Base-by-base conservation (phyloP, 345 rosid genomes). In the Viola odorata region DNA sequence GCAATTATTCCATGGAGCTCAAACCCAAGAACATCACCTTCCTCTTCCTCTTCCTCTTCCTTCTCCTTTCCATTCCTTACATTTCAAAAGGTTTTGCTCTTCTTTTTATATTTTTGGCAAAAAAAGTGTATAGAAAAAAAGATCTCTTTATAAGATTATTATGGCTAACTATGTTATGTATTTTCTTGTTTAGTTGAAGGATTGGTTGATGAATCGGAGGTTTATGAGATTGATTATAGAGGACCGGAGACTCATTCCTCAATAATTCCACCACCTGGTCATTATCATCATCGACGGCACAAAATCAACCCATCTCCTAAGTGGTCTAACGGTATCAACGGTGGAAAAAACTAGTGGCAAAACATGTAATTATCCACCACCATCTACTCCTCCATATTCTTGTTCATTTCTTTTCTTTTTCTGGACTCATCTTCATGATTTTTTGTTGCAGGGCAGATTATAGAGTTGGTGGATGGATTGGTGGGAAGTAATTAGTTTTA, bases 201-300 rank as follows among this genome's bases (percentile, higher is more conserved):
- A 40, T 48, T 10, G 37, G 65, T 32, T n/a, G 63, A 9, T 47
- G 78, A 47, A 13, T 52, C 73, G 6, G 74, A 68, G 23, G 62
- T 70, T 1, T 72, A 82, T 50, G 82, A 75, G 23, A 77, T 82
- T 23, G 86, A 82, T 55, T 82, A 82, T 37, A 77, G 78, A 68
- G 86, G 86, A 54, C 86, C 86, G 5, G 75, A 79, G 72, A 79
- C 86, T 32, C 83, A 82, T 54, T 59, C 80, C 0, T 74, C 81
- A 4, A 61, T 59, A 4, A n/a, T 52, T 40, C 79, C 83, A 55
- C 81, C 83, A 7, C 83, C 83, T 7, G 70, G 63, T 56, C 76
- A 61, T 38, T 73, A 68, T 67, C 74, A 55, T 55, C 74, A 55
- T 42, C 50, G 47, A 10, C 50, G 13, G 8, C 41, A n/a, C 40